These are phyloP conservation scores for Juglanconis sp. DNA, from an alignment of 2,329 filamentous ascomycete species.

Conservation along the genomic window DNA sequence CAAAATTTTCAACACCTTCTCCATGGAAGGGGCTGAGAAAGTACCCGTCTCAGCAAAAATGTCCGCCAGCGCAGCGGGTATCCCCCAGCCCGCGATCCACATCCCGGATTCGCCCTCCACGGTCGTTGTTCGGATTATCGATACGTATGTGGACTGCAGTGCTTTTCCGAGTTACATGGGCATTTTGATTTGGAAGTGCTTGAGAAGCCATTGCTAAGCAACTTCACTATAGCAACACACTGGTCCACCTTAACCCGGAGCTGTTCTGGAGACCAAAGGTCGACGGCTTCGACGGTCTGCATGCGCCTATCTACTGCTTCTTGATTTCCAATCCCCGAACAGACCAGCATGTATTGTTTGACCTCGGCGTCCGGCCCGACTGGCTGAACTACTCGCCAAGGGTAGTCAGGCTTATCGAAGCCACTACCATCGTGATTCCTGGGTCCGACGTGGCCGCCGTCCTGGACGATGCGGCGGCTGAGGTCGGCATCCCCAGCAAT, in stretches of 20 bases:
- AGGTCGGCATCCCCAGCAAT: background rate
- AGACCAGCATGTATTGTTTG: constrained; percentile 23
- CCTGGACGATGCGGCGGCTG: background rate
- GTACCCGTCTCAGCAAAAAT: too few relatives aligned
- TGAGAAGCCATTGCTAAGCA: too few relatives aligned
- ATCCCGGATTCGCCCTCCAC: too few relatives aligned
- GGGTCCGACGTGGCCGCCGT: background rate
- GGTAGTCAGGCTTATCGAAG: constrained; percentile 11
- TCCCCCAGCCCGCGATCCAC: too few relatives aligned
- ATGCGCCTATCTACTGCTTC: constrained; percentile 18
- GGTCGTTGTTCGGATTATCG: too few relatives aligned
- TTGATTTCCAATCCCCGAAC: constrained; percentile 11
- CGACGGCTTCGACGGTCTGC: background rate
- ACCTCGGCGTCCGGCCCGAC: constrained; percentile 23
- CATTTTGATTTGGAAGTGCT: too few relatives aligned
- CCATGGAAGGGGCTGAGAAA: too few relatives aligned
- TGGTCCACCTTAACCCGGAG: background rate
- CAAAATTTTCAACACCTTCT: too few relatives aligned
- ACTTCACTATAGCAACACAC: too few relatives aligned
- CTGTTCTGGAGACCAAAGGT: constrained; percentile 3
- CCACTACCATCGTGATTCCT: background rate
- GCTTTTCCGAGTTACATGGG: too few relatives aligned
- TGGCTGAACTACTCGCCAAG: constrained; percentile 20
- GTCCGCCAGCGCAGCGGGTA: too few relatives aligned
- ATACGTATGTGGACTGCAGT: too few relatives aligned